These are phyloP conservation scores for Erodium maritimum DNA, from an alignment of 345 rosid genomes.

Conservation along the genomic window DNA sequence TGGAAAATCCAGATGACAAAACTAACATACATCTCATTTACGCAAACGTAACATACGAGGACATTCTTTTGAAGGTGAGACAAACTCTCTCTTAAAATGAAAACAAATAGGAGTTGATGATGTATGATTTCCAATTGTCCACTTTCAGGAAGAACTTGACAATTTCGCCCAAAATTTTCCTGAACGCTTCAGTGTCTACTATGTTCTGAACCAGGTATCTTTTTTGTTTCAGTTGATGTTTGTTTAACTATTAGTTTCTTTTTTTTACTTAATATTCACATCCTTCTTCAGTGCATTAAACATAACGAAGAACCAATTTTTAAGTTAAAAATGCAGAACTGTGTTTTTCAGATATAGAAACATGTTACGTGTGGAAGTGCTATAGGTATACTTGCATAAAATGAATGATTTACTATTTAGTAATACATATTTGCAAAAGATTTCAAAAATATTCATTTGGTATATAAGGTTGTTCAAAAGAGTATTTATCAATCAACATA, in stretches of 20 bases:
- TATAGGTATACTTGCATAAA: too few relatives aligned
- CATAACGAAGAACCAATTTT: neutral
- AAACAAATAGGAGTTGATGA: too few relatives aligned
- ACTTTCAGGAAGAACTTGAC: conserved; percentile 52
- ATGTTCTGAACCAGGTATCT: conserved; percentile 51
- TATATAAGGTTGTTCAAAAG: too few relatives aligned
- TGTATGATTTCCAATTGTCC: too few relatives aligned
- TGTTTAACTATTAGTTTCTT: neutral
- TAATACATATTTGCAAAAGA: too few relatives aligned
- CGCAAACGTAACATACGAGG: conserved; percentile 41
- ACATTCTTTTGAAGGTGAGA: conserved; percentile 48
- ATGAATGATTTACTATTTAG: too few relatives aligned
- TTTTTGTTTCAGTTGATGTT: neutral
- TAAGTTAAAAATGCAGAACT: neutral
- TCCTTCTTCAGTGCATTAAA: conserved; percentile 1
- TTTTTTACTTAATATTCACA: neutral
- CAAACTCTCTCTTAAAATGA: conserved; percentile 1
- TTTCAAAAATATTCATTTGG: too few relatives aligned
- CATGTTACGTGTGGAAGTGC: too few relatives aligned
- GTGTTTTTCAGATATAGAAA: neutral
- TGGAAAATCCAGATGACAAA: conserved; percentile 36
- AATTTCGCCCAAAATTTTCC: conserved; percentile 27
- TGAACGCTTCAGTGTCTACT: conserved; percentile 38
- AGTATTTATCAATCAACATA: too few relatives aligned
- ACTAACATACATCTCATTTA: conserved; percentile 36